A percentile compares a stretch with the other conserved stretches of the same genome.
phyloP scores from a whole-genome alignment of 192 early-diverging fungal species.

The Piromyces sp. region DNA sequence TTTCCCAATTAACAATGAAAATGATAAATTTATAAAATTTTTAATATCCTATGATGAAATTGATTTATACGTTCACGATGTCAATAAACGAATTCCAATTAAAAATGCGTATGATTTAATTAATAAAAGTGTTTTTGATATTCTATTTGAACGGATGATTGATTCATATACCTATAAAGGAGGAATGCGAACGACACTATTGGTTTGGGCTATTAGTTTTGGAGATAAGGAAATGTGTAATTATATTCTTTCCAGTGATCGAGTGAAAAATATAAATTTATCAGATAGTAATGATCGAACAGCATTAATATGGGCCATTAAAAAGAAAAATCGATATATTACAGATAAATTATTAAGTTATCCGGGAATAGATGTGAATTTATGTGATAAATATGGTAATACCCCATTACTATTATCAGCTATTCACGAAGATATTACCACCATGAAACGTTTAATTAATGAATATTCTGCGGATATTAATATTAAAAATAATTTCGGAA shows the following conservation, averaged over 20 bases:
- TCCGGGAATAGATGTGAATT: not conserved
- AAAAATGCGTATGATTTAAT: not conserved
- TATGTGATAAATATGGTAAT: not conserved
- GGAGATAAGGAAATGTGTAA: not conserved
- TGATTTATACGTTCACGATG: not conserved
- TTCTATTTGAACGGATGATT: not conserved
- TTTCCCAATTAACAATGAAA: not conserved
- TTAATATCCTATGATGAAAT: not conserved
- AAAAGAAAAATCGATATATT: not conserved
- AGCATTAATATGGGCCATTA: not conserved
- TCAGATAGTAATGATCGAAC: not conserved
- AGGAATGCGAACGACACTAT: not conserved
- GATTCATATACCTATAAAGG: not conserved
- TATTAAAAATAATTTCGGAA: not conserved
- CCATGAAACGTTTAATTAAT: not conserved
- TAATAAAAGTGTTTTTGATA: not conserved
- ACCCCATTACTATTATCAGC: not conserved
- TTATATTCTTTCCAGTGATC: not conserved
- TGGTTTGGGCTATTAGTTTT: not conserved
- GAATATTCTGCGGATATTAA: not conserved
- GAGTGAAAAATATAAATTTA: not conserved
- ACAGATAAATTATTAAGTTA: not conserved
- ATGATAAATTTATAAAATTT: not conserved
- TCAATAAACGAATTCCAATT: not conserved
- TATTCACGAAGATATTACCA: not conserved